Evolutionary conservation across 2,329 filamentous ascomycete species (phyloP).

Genomic region (Mycosphaerelloides madeirae): DNA sequence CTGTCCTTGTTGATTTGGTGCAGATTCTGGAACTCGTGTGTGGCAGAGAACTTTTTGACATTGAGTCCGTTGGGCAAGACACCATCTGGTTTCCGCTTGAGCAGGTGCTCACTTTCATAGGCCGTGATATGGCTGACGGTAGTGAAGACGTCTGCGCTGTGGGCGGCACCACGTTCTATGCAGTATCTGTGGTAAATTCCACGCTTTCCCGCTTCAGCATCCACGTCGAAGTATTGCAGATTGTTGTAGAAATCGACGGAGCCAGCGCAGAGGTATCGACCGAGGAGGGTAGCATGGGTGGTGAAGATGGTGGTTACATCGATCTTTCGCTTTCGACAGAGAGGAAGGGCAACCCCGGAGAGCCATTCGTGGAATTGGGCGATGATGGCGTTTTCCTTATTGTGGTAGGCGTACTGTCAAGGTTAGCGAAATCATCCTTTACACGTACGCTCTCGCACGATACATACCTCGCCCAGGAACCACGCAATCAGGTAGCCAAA

Average conservation of each 20-base stretch:
- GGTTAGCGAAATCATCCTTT: constrained; percentile 12
- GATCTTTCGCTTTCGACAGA: constrained; percentile 89
- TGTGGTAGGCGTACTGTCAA: constrained; percentile 80
- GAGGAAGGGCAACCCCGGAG: constrained; percentile 83
- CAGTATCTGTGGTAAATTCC: constrained; percentile 99
- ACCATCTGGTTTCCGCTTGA: constrained; percentile 96
- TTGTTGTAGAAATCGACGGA: constrained; percentile 99
- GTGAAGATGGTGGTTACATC: constrained; percentile 98
- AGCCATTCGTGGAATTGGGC: constrained; percentile 99
- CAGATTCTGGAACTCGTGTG: constrained; percentile 98
- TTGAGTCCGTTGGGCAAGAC: constrained; percentile 95
- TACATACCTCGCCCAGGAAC: constrained; percentile 89
- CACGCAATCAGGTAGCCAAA: constrained; percentile 97
- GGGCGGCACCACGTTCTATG: constrained; percentile 89
- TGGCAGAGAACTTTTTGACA: constrained; percentile 95
- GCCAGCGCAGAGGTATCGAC: constrained; percentile 92
- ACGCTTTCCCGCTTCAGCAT: constrained; percentile 92
- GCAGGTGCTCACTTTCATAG: constrained; percentile 93
- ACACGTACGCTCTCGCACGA: background rate
- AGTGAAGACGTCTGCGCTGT: constrained; percentile 93
- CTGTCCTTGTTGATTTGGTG: constrained; percentile 96
- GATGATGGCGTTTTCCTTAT: constrained; percentile 86
- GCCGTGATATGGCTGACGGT: constrained; percentile 98
- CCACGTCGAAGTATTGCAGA: constrained; percentile 91
- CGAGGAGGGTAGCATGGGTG: constrained; percentile 90